Percentiles rank a stretch among this genome's conserved stretches.
These are phyloP conservation scores for Helicostylum pulchrum DNA, from an alignment of 192 early-diverging fungal species.

Conservation along the genomic window DNA sequence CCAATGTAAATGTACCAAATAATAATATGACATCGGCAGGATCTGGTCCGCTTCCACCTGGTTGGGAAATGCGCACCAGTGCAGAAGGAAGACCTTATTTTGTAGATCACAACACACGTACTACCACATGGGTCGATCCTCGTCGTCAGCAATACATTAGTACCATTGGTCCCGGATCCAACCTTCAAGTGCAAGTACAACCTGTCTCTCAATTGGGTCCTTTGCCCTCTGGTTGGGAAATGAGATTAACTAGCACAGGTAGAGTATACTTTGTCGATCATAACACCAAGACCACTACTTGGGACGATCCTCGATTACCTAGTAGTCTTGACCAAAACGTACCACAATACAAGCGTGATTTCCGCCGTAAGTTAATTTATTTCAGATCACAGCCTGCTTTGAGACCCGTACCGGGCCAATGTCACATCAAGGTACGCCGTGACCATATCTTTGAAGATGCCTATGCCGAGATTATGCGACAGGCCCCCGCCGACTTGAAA, in stretches of 20 bases:
- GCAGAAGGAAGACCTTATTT: constrained; percentile 69
- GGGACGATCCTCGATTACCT: constrained; percentile 89
- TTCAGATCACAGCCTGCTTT: constrained; percentile 91
- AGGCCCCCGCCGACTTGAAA: constrained; percentile 85
- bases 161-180: constrained; percentile 49
- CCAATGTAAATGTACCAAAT: constrained; percentile 18
- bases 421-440: constrained; percentile 89
- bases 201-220: constrained; percentile 77
- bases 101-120: constrained; percentile 86
- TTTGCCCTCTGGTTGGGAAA: constrained; percentile 97
- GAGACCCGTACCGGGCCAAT: constrained; percentile 84
- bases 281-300: constrained; percentile 96
- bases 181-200: constrained; percentile 66
- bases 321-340: constrained; percentile 85
- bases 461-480: constrained; percentile 94
- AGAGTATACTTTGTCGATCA: constrained; percentile 98
- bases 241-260: constrained; percentile 94
- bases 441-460: constrained; percentile 92
- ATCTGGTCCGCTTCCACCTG: constrained; percentile 74
- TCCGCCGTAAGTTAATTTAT: constrained; percentile 95
- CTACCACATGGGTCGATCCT: constrained; percentile 87
- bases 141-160: constrained; percentile 63
- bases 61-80: constrained; percentile 50
- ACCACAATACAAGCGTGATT: constrained; percentile 99
- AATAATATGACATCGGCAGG: constrained; percentile 47